Evolutionary conservation across 1,284 basidiomycete species (phyloP), one percentile per base, ranked within the genome.

Genomic region (Ceratobasidium sp.): DNA sequence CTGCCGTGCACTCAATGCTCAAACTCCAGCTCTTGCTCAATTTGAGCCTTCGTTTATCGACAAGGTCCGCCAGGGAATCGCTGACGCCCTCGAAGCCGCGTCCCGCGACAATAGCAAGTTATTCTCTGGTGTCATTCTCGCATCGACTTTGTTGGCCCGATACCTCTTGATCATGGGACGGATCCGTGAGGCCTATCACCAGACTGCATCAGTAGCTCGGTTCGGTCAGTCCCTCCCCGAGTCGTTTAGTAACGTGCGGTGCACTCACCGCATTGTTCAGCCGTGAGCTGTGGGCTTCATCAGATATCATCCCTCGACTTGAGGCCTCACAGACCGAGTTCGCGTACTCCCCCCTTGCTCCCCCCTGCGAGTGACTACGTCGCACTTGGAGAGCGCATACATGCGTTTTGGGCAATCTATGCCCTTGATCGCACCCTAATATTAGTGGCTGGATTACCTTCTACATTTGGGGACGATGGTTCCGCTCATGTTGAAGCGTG

Each of bases 111-210:
- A 50, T 31, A 25, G 22, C 2, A 27, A 42, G 15, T 34, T 62
- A 20, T 62, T 62, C 43, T 34, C 58, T 7, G 58, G 58, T 1
- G 58, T 62, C 42, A 62, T 62, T n/a, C 31, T 62, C 8, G 58
- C 58, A n/a, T 62, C 58, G 31, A 49, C 32, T 2, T 43, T 62
- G 10, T 45, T 62, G 2, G 58, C 58, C 25, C 58, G 58, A n/a
- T 62, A 62, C 45, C 58, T 62, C 45, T 20, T 62, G 17, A 62
- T 62, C 38, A 62, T 62, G 58, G 58, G 58, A 10, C 58, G 58
- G 29, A 38, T 50, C 20, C 58, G 58, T 43, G 58, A 62, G 45
- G 58, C 58, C 1, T 62, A 50, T 50, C 58, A 62, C 43, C 58
- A 62, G 31, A 62, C 43, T 6, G 58, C 58, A 12, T 62, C 58